Base-by-base conservation (phyloP, 352 stramenopile species). In the Globisporangium rhizosaccharum region DNA sequence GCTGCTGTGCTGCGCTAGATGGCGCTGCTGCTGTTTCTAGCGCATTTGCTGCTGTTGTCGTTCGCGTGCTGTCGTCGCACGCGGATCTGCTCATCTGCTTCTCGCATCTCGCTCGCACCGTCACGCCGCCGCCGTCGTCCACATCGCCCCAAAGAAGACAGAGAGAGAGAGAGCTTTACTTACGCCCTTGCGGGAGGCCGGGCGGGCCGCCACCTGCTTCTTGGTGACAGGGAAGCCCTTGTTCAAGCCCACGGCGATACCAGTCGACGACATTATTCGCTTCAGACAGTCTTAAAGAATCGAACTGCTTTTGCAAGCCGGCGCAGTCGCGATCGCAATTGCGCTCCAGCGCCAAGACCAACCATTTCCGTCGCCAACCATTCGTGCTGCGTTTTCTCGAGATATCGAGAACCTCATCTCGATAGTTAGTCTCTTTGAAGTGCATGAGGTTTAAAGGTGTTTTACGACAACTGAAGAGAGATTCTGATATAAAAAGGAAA, bases 141-240 rank as follows among this genome's bases (percentile, higher is more conserved):
- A 8, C 26, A 41, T 47, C 20, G 12, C 37, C 47, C 41, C 10
- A 49, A 42, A 41, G 41, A 23, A 23, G 23, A 23, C 23, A 39
- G 33, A 39, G 33, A 39, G 33, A 39, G 33, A 39, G 33, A 39
- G 33, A 17, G 33, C 3, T 23, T 3, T 17, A 96, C 90, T 84
- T 96, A 97, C 90, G 66, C 89, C 90, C 76, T 97, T 97, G 63
- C 83, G 75, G 62, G 83, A 74, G 66, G 85, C 86, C 60, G 90
- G 88, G 61, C 85, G 80, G 60, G 84, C 65, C 65, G 85, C 81
- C 72, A 96, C 84, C 68, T 90, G 77, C 71, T 89, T 93, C 85
- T 98, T 97, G 72, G 87, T 89, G 64, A 96, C 76, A 82, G 89
- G 83, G 84, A 84, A 97, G 60, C 89, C 88, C 83, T 97, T 97